A percentile compares a stretch with the other conserved stretches of the same genome.
Conservation (phyloP, 768 basidiomycete species). For the Rossbeevera mucosa region DNA sequence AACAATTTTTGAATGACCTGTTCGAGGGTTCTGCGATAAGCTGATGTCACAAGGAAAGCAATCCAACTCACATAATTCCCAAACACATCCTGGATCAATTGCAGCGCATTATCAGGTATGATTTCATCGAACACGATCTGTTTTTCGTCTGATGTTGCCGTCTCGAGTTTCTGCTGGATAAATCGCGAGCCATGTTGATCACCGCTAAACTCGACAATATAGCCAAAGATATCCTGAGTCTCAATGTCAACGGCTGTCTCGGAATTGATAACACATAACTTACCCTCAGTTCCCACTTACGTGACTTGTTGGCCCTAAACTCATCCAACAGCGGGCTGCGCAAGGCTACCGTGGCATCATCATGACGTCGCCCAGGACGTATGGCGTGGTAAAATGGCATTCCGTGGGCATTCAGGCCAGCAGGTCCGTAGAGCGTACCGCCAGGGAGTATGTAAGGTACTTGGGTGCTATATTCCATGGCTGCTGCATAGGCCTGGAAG, state of each 20-base stretch:
- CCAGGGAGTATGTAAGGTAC: slow-evolving; percentile 43
- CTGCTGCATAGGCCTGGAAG: slow-evolving; percentile 38
- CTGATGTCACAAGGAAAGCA: background rate
- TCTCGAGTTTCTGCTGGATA: slow-evolving; percentile 84
- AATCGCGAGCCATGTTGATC: slow-evolving; percentile 99
- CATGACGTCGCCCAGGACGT: slow-evolving; percentile 45
- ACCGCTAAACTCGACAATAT: slow-evolving; percentile 85
- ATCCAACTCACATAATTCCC: slow-evolving; percentile 80
- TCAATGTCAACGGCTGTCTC: slow-evolving; percentile 1
- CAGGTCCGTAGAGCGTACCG: slow-evolving; percentile 43
- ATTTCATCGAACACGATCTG: slow-evolving; percentile 84
- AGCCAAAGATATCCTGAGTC: slow-evolving; percentile 75
- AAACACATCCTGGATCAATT: slow-evolving; percentile 87
- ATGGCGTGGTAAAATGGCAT: slow-evolving; percentile 36
- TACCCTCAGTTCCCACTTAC: slow-evolving; percentile 80
- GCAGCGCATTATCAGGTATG: slow-evolving; percentile 65
- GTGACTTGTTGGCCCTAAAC: slow-evolving; percentile 73
- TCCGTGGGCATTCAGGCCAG: slow-evolving; percentile 29
- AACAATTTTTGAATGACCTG: slow-evolving; percentile 93
- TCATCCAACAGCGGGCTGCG: slow-evolving; percentile 79
- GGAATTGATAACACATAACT: slow-evolving; percentile 18
- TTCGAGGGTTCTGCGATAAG: slow-evolving; percentile 14
- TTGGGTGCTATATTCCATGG: slow-evolving; percentile 47
- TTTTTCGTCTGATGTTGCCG: slow-evolving; percentile 73
- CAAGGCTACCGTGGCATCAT: slow-evolving; percentile 35